Evolutionary conservation across 352 stramenopile genomes (phyloP).

Genomic region (Globisporangium cystogenes): DNA sequence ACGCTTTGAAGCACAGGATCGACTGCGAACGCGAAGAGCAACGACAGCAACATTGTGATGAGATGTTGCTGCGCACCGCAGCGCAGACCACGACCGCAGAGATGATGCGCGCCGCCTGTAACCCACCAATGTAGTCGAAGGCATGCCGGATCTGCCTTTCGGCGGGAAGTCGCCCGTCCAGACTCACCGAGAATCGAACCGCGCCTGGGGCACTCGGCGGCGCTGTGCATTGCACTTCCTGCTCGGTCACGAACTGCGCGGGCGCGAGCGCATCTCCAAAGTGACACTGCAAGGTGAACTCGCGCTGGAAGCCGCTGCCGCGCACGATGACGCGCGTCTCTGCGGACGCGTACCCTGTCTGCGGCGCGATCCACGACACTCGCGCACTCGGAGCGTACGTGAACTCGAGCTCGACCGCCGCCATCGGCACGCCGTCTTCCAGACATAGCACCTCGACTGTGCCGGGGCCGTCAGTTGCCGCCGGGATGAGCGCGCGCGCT

Average conservation of each 20-base stretch:
- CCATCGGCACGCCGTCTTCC: neutral
- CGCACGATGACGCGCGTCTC: neutral
- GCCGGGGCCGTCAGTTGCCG: neutral
- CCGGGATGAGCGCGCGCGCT: neutral
- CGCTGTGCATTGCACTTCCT: neutral
- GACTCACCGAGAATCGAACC: neutral
- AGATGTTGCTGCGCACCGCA: too few relatives aligned
- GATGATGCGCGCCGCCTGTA: neutral
- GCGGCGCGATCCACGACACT: constrained; percentile 1
- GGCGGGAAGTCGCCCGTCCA: neutral
- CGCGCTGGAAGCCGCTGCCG: constrained; percentile 3
- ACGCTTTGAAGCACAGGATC: constrained; percentile 8
- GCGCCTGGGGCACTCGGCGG: constrained; percentile 1
- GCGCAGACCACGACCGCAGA: too few relatives aligned
- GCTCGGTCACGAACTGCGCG: constrained; percentile 3
- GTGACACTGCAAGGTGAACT: neutral
- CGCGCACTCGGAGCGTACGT: constrained; percentile 1
- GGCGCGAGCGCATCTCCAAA: neutral
- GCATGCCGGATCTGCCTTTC: neutral
- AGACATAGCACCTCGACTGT: neutral
- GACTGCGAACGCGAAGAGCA: neutral
- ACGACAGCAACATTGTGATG: neutral
- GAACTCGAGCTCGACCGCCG: constrained; percentile 4
- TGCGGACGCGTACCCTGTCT: neutral
- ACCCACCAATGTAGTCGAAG: constrained; percentile 14